Evolutionary conservation across 139 green algal genomes (phyloP).

Genomic region (Diplosphaera chodatii): DNA sequence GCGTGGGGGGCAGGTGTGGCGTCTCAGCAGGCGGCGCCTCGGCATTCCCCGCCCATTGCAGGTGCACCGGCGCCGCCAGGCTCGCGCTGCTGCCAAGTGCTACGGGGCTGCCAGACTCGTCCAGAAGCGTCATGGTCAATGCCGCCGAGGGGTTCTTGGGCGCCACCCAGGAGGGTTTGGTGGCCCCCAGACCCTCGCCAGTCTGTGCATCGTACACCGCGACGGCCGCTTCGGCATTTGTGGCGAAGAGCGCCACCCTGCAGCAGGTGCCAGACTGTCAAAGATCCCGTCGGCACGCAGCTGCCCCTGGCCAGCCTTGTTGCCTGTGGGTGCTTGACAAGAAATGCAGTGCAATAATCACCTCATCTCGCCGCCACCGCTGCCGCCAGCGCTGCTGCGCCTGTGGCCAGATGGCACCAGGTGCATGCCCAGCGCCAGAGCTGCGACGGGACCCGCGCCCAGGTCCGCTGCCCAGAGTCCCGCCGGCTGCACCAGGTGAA

Average conservation of each 20-base stretch:
- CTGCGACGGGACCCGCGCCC: too few species aligned
- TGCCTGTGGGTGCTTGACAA: too few species aligned
- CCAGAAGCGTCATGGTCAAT: constrained; percentile 29
- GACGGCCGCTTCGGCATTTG: constrained; percentile 15
- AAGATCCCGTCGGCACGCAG: too few species aligned
- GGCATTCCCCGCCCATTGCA: constrained; percentile 39
- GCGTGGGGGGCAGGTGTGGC: too few species aligned
- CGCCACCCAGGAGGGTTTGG: constrained; percentile 11
- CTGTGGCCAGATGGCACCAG: too few species aligned
- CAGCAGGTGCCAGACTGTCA: too few species aligned
- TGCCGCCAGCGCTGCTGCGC: too few species aligned
- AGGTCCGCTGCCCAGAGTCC: constrained; percentile 3
- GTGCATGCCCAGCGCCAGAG: too few species aligned
- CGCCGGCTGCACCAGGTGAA: not conserved
- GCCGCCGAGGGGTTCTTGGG: constrained; percentile 33
- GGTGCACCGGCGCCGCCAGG: constrained; percentile 15
- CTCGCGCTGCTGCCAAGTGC: constrained; percentile 14
- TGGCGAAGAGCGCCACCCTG: constrained; percentile 31
- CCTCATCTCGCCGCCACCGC: too few species aligned
- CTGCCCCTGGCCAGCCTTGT: too few species aligned
- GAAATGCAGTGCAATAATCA: too few species aligned
- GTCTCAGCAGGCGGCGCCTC: constrained; percentile 10
- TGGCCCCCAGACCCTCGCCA: constrained; percentile 4
- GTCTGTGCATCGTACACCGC: constrained; percentile 13
- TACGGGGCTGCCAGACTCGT: not conserved